phyloP scores from a whole-genome alignment of 371 early-diverging fungal species.

The Mucor piriformis region DNA sequence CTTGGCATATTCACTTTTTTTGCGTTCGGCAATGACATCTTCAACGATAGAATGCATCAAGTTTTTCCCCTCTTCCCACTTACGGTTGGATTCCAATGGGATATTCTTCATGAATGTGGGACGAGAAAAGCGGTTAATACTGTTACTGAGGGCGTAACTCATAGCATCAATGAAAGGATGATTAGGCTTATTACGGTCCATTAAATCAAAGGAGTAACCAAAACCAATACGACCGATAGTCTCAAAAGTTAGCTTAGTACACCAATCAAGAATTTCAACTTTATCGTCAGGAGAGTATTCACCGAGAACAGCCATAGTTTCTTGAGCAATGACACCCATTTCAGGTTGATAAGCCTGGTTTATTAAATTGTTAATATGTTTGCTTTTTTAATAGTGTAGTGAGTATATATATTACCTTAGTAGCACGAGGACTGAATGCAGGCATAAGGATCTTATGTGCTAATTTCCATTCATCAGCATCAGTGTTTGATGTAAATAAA shows the following conservation, averaged over 20 bases:
- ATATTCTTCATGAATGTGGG: conserved; percentile 46
- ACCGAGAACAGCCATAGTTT: conserved; percentile 40
- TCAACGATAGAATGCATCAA: conserved; percentile 50
- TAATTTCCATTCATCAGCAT: conserved; percentile 49
- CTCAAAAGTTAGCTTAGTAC: conserved; percentile 57
- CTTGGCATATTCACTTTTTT: conserved; percentile 35
- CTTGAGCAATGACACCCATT: conserved; percentile 43
- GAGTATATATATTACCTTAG: no score
- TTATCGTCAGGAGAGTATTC: conserved; percentile 37
- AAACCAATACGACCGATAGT: conserved; percentile 62
- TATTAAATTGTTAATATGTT: background rate
- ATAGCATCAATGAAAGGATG: conserved; percentile 59
- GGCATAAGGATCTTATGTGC: conserved; percentile 60
- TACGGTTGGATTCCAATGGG: conserved; percentile 46
- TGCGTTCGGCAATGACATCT: conserved; percentile 40
- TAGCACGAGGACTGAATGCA: conserved; percentile 47
- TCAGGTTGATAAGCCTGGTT: conserved; percentile 44
- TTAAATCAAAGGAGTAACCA: conserved; percentile 56
- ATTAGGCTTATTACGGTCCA: conserved; percentile 36
- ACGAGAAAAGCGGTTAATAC: conserved; percentile 26
- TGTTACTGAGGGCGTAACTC: conserved; percentile 37
- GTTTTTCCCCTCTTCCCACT: conserved; percentile 30
- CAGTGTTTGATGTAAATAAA: conserved; percentile 48
- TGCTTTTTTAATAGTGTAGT: no score
- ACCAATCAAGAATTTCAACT: conserved; percentile 55